Percentiles rank a stretch among this genome's conserved stretches.
Evolutionary conservation across 2,329 filamentous ascomycete genomes (phyloP).

Genomic region (Pseudopyricularia cyperi): DNA sequence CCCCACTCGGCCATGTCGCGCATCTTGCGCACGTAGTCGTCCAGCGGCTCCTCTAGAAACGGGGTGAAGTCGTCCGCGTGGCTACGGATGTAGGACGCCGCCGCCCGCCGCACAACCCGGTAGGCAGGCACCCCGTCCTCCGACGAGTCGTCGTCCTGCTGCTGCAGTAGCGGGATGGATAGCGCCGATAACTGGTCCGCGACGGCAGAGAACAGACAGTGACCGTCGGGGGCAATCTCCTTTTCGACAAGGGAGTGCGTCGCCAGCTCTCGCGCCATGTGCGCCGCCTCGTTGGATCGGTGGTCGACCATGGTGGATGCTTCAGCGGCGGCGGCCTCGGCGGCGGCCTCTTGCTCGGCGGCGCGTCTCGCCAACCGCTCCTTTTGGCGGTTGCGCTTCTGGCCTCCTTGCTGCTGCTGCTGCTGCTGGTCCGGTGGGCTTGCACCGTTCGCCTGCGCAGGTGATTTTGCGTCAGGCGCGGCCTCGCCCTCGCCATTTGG

Average conservation of each 20-base stretch:
- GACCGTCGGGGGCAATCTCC: conserved; percentile 78
- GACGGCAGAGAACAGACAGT: conserved; percentile 87
- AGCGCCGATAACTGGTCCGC: conserved; percentile 63
- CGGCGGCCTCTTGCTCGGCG: conserved; percentile 64
- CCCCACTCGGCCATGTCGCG: conserved; percentile 90
- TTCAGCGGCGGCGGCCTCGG: conserved; percentile 58
- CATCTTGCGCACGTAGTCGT: conserved; percentile 62
- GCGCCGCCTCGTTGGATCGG: conserved; percentile 53
- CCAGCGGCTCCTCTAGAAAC: conserved; percentile 73
- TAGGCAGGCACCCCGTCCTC: conserved; percentile 36
- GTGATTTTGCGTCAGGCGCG: neutral
- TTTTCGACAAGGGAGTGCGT: conserved; percentile 55
- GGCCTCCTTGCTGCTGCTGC: conserved; percentile 19
- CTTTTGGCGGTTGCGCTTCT: conserved; percentile 84
- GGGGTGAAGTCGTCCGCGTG: conserved; percentile 73
- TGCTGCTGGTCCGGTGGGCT: conserved; percentile 10
- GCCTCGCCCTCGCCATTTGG: neutral
- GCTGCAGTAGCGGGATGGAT: conserved; percentile 25
- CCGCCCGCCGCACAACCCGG: conserved; percentile 52
- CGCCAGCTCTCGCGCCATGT: conserved; percentile 57
- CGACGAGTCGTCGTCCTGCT: conserved; percentile 2
- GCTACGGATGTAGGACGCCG: conserved; percentile 62
- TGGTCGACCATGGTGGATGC: conserved; percentile 62
- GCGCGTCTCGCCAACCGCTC: conserved; percentile 80
- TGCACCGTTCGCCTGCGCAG: neutral